These are phyloP conservation scores for Hyaloperonospora brassicae DNA, from an alignment of 352 stramenopile species.

Conservation along the genomic window DNA sequence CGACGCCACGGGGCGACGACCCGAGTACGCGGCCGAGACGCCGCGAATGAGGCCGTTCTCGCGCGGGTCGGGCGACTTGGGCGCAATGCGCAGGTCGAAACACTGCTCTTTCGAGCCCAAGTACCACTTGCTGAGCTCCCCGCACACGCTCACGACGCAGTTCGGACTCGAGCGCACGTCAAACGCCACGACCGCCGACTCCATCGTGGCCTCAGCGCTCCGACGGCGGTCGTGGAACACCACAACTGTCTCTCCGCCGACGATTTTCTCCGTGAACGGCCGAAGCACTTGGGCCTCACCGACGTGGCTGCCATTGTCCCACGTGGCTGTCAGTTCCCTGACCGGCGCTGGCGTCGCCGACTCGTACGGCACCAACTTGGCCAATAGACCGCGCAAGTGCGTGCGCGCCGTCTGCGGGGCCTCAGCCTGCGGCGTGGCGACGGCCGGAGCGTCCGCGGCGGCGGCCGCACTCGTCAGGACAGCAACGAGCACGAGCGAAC, in stretches of 20 bases:
- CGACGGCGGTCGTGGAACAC: conserved; percentile 56
- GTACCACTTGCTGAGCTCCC: conserved; percentile 54
- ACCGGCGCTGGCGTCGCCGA: conserved; percentile 17
- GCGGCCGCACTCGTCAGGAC: conserved; percentile 10
- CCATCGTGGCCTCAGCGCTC: conserved; percentile 25
- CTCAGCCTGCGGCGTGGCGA: conserved; percentile 3
- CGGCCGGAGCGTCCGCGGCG: neutral
- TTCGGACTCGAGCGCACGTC: conserved; percentile 58
- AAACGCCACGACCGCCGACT: conserved; percentile 62
- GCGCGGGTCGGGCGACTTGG: conserved; percentile 40
- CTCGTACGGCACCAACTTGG: conserved; percentile 24
- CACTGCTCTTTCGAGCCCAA: conserved; percentile 54
- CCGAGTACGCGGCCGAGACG: conserved; percentile 58
- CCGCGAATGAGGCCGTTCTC: conserved; percentile 60
- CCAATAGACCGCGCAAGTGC: conserved; percentile 35
- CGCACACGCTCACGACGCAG: conserved; percentile 71
- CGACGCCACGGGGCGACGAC: conserved; percentile 37
- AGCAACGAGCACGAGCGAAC: conserved; percentile 20
- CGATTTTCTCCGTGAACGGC: conserved; percentile 42
- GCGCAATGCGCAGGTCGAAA: conserved; percentile 63
- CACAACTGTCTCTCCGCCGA: conserved; percentile 54
- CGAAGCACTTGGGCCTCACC: conserved; percentile 21
- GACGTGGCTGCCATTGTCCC: conserved; percentile 22
- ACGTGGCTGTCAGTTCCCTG: conserved; percentile 31
- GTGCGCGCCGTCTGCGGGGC: conserved; percentile 18